phyloP scores from a whole-genome alignment of 257 asterid species.

The Solanum lycopersicoides region DNA sequence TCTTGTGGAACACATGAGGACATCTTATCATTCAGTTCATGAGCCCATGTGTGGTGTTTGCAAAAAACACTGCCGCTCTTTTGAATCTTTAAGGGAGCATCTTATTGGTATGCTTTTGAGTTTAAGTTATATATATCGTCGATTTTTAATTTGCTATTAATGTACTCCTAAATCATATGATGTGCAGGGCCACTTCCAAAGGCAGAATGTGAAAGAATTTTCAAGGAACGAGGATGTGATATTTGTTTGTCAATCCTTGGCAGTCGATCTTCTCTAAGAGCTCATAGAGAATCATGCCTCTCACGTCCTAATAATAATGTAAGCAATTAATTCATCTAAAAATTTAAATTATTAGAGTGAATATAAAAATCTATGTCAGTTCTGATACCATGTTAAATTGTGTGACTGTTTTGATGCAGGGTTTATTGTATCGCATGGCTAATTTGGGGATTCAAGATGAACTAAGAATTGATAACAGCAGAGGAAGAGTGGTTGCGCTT shows the following conservation, averaged over 20 bases:
- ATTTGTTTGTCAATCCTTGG: constrained; percentile 45
- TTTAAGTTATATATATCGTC: not conserved
- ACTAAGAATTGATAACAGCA: constrained; percentile 45
- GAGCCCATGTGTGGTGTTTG: constrained; percentile 80
- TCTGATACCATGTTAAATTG: not conserved
- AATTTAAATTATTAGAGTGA: not conserved
- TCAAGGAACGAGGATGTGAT: constrained; percentile 84
- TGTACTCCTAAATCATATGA: no score
- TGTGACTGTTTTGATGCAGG: constrained; percentile 16
- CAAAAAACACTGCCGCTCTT: constrained; percentile 77
- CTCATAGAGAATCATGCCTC: constrained; percentile 60
- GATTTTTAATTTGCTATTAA: no score
- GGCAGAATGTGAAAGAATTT: constrained; percentile 83
- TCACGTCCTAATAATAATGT: constrained; percentile 41
- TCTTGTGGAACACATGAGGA: constrained; percentile 82
- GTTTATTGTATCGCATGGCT: constrained; percentile 57
- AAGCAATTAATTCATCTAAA: not conserved
- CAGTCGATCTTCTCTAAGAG: constrained; percentile 37
- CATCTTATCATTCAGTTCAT: constrained; percentile 70
- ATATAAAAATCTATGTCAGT: not conserved
- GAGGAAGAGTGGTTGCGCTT: constrained; percentile 66
- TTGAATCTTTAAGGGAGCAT: constrained; percentile 88
- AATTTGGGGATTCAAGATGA: constrained; percentile 76
- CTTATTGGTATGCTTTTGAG: constrained; percentile 45
- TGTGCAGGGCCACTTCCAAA: constrained; percentile 89